Base-by-base conservation (phyloP, 495 filamentous ascomycete genomes). In the Sabuloglossum arenarium region DNA sequence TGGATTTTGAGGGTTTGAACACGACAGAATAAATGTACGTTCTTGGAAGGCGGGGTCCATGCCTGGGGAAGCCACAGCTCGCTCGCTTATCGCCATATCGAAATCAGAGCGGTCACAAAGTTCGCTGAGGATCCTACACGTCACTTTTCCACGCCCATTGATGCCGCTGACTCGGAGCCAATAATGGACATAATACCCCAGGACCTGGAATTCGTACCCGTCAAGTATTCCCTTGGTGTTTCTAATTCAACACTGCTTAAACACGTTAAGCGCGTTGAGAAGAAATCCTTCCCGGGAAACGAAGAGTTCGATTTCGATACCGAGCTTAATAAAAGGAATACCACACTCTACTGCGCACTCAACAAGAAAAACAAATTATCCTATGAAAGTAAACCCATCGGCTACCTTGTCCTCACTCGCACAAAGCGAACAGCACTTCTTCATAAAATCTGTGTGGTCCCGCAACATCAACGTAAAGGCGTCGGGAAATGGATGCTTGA, bases 401-500 rank as follows among this genome's bases (percentile, higher is more conserved):
- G 73, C 31, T 81, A 81, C 63, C 63, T 74, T 25, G 72, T 80
- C 47, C 77, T 74, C 62, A 70, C 74, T 28, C 69, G 74, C 31
- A 71, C 72, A 53, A 78, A 74, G 61, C 70, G 72, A 37, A 53
- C 69, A 14, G 72, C 71, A 25, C 64, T 76, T 11, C 64, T 82
- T 42, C 76, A 82, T 61, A 82, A 82, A 56, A 66, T 81, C 34
- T 80, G 77, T 58, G 76, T 81, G 16, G 62, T 68, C 28, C 69
- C 73, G 58, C 53, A 63, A n/a, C 69, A 73, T 59, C 72, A 77
- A 56, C 67, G 70, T 28, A 68, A 72, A 63, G 79, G 79, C 31
- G 63, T 79, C 29, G 79, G 74, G 45, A 69, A 65, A 58, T 65
- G 67, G 61, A 67, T 80, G 54, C 62, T 82, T 61, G 59, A 67